Conservation (phyloP, 805 yeast species). For the Kodamaea laetipori region DNA sequence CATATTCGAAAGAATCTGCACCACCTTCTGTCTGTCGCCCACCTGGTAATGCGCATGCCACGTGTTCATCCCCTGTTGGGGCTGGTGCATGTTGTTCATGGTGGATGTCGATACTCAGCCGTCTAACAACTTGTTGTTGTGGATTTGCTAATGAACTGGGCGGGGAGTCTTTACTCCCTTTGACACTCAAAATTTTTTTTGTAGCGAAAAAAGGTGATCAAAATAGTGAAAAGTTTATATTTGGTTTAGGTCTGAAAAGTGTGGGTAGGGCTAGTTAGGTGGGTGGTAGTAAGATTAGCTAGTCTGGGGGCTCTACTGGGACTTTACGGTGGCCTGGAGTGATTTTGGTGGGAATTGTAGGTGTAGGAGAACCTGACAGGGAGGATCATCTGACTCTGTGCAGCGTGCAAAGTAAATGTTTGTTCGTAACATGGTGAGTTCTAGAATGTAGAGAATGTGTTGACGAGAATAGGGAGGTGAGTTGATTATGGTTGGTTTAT, state of each 20-base stretch:
- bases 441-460: too few species aligned
- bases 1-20: conserved; percentile 38
- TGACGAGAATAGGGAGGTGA: too few species aligned
- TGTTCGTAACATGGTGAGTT: too few species aligned
- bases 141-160: conserved; percentile 1
- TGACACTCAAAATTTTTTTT: conserved; percentile 8
- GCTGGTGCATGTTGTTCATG: conserved; percentile 24
- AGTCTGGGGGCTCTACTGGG: too few species aligned
- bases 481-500: too few species aligned
- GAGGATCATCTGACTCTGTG: too few species aligned
- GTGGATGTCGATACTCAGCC: not conserved
- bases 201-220: conserved; percentile 7
- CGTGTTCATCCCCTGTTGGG: conserved; percentile 24
- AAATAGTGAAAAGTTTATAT: conserved; percentile 4
- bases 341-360: too few species aligned
- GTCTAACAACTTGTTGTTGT: conserved; percentile 3
- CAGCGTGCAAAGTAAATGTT: too few species aligned
- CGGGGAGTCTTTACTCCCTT: conserved; percentile 10
- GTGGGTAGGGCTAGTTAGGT: too few species aligned
- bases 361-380: too few species aligned
- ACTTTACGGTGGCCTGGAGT: too few species aligned
- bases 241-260: not conserved
- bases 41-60: conserved; percentile 29
- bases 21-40: conserved; percentile 42
- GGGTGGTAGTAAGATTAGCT: too few species aligned